A percentile compares a stretch with the other conserved stretches of the same genome.
Evolutionary conservation across 768 basidiomycete genomes (phyloP).

Genomic region (Xerocomellus amylosporus): DNA sequence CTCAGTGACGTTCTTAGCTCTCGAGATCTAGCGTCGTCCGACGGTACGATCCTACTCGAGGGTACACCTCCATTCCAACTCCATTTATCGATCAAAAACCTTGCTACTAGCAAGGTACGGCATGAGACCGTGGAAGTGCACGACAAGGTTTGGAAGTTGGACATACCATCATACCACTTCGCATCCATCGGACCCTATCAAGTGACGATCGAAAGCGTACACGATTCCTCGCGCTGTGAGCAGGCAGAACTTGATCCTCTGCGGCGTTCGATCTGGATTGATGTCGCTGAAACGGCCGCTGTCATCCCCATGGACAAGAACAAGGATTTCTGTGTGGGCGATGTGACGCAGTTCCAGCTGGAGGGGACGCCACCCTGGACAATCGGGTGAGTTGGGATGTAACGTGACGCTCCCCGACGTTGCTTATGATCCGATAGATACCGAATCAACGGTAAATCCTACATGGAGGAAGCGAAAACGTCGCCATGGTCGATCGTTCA

Average conservation of each 20-base stretch:
- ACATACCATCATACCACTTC: constrained; percentile 69
- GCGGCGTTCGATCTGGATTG: constrained; percentile 69
- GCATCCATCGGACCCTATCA: constrained; percentile 78
- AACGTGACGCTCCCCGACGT: neutral
- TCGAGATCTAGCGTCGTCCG: constrained; percentile 47
- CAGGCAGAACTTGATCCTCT: constrained; percentile 64
- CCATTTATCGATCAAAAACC: constrained; percentile 69
- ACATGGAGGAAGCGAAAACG: constrained; percentile 69
- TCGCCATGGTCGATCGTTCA: constrained; percentile 86
- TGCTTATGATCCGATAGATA: constrained; percentile 49
- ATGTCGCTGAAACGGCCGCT: constrained; percentile 95
- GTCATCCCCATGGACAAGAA: constrained; percentile 81
- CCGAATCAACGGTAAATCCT: constrained; percentile 70
- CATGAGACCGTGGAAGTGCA: constrained; percentile 52
- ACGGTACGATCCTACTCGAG: constrained; percentile 61
- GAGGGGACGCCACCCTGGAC: constrained; percentile 95
- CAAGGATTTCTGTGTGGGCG: constrained; percentile 86
- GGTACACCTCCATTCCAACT: constrained; percentile 87
- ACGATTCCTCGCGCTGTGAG: constrained; percentile 80
- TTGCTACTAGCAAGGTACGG: constrained; percentile 66
- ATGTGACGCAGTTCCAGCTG: constrained; percentile 85
- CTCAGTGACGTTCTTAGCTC: constrained; percentile 64
- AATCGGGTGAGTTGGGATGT: constrained; percentile 54
- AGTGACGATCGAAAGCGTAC: constrained; percentile 71
- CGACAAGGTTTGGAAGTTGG: constrained; percentile 64